These are phyloP conservation scores for Aspergillus ibericus DNA, from an alignment of 2,329 filamentous ascomycete genomes.

Conservation along the genomic window DNA sequence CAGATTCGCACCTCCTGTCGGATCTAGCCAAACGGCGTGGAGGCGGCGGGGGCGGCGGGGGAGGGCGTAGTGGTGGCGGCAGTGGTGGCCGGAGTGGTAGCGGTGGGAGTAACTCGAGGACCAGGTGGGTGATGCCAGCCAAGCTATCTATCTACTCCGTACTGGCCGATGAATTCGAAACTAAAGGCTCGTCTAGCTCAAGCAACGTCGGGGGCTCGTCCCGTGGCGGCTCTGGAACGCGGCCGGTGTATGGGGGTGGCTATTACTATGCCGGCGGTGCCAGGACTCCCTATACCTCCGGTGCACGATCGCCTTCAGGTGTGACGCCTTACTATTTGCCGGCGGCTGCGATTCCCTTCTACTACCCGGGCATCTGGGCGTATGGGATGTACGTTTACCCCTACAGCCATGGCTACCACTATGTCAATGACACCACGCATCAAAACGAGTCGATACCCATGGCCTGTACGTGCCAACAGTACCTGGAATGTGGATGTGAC, in stretches of 20 bases:
- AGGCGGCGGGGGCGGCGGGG: conserved; percentile 45
- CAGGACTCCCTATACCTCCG: conserved; percentile 51
- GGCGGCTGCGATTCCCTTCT: conserved; percentile 46
- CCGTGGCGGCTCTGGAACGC: conserved; percentile 40
- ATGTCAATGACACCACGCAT: conserved; percentile 47
- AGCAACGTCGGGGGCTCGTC: conserved; percentile 35
- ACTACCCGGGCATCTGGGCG: conserved; percentile 55
- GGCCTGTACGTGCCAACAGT: conserved; percentile 57
- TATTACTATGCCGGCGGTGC: conserved; percentile 59
- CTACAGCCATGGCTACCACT: conserved; percentile 50
- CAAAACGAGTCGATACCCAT: conserved; percentile 54
- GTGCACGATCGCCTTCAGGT: conserved; percentile 47
- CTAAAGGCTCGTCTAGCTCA: conserved; percentile 12
- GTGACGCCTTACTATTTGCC: conserved; percentile 52
- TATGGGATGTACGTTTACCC: conserved; percentile 58
- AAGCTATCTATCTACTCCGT: too few relatives aligned
- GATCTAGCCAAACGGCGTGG: conserved; percentile 52
- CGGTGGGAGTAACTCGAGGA: conserved; percentile 20
- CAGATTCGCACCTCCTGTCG: conserved; percentile 14
- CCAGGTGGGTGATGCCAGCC: conserved; percentile 16
- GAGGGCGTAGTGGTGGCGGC: conserved; percentile 27
- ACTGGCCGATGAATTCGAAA: too few relatives aligned
- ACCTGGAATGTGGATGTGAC: conserved; percentile 60
- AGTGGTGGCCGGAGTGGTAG: conserved; percentile 24
- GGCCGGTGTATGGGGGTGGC: conserved; percentile 51